Base-by-base conservation (phyloP, 805 yeast species). In the Lipomyces yamanashiensis region DNA sequence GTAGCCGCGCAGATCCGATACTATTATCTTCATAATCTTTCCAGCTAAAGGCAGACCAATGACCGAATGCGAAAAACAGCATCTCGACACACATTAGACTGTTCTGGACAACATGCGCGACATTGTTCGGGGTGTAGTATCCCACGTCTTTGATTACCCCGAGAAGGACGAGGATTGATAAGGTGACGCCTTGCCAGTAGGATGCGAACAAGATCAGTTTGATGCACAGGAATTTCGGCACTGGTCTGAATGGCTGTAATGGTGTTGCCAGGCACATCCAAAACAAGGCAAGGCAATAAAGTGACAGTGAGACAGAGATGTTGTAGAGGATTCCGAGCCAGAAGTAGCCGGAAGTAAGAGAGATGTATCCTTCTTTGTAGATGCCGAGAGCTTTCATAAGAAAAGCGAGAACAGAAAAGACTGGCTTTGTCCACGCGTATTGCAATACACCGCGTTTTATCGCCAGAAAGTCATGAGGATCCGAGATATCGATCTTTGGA, bases 191-290 rank as follows among this genome's bases (percentile, higher is more conserved):
- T 74, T 95, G 99, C 99, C 99, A 95, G 74, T 92, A 95, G n/a
- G 97, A 89, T 28, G 97, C 98, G 80, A 95, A 95, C 54, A 95
- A 92, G 59, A 95, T 91, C 67, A 92, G 81, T 73, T 95, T 95
- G 53, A 95, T 96, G 77, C 98, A 92, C 45, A 95, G 74, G 74
- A 95, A 95, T 76, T 71, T 71, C 10, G 96, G 92, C 84, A 95
- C 86, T 2, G 98, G 98, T 59, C 90, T 84, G 78, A 87, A 92
- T 1, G 87, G 89, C 58, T 79, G 82, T 69, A 95, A 80, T 71
- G 92, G 98, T 1, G 73, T 74, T 77, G 89, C 86, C n/a, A 95
- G 79, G 69, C 96, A 90, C 73, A 85, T 87, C 99, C 99, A 95
- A 75, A 95, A 95, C 56, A 92, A 78, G 0, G 97, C 97, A 67